phyloP scores from a whole-genome alignment of 75 land plant species.

The Selaginella tamariscina region DNA sequence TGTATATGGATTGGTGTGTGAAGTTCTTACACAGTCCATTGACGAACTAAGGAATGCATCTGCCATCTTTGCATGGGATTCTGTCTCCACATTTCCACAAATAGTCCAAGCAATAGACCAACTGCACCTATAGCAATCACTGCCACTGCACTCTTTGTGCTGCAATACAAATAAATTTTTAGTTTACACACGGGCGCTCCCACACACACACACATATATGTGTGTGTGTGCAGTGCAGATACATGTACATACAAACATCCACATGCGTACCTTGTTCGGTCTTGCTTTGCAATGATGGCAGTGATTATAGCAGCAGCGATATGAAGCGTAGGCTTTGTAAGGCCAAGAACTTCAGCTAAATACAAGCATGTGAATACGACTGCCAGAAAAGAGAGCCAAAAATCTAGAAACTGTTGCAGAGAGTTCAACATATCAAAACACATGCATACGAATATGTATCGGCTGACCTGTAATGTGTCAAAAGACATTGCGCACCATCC shows the following conservation, averaged over 20 bases:
- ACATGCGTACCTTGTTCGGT: conserved; percentile 54
- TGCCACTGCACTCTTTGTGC: not conserved
- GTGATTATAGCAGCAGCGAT: conserved; percentile 48
- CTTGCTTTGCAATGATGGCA: conserved; percentile 62
- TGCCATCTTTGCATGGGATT: not conserved
- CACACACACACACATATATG: too few species aligned
- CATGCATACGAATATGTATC: not conserved
- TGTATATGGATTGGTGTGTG: too few species aligned
- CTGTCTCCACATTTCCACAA: not conserved
- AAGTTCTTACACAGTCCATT: too few species aligned
- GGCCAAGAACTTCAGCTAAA: conserved; percentile 48
- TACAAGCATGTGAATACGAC: conserved; percentile 73
- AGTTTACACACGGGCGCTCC: not conserved
- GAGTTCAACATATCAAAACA: conserved; percentile 2
- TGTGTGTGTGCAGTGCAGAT: too few species aligned
- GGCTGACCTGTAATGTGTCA: conserved; percentile 57
- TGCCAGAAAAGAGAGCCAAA: conserved; percentile 96
- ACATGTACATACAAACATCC: too few species aligned
- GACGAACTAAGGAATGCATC: too few species aligned
- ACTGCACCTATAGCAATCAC: not conserved
- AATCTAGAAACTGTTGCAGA: conserved; percentile 66
- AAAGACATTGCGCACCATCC: conserved; percentile 67
- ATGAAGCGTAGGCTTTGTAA: conserved; percentile 47
- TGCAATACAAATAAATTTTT: not conserved
- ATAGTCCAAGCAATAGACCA: not conserved